phyloP scores from a whole-genome alignment of 495 filamentous ascomycete genomes.

The Neurospora sp. region DNA sequence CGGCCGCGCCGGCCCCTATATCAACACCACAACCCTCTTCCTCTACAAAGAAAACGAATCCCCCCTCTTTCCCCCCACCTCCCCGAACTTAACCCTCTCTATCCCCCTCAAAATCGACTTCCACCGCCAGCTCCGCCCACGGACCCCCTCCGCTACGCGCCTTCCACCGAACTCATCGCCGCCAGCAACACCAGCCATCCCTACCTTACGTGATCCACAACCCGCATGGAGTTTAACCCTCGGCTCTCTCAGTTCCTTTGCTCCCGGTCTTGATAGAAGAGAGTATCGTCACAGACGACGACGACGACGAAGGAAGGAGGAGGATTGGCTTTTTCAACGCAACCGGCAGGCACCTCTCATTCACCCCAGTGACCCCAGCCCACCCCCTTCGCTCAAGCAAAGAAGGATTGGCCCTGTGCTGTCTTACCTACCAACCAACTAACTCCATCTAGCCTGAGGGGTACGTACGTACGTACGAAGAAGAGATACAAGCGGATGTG shows the following conservation, averaged over 20 bases:
- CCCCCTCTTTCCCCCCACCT: not conserved
- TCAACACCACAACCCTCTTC: not conserved
- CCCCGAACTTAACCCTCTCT: constrained; percentile 3
- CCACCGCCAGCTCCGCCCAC: constrained; percentile 5
- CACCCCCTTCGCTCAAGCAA: no score
- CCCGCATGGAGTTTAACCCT: constrained; percentile 18
- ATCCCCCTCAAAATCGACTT: constrained; percentile 11
- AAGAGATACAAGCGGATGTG: no score
- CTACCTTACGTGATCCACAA: constrained; percentile 32
- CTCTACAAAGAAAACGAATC: not conserved
- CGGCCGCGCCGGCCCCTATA: not conserved
- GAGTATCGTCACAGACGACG: no score
- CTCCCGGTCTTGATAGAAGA: constrained; percentile 27
- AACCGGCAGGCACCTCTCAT: no score
- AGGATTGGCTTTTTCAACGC: no score
- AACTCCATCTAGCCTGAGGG: no score
- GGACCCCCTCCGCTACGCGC: constrained; percentile 30
- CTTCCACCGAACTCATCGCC: constrained; percentile 39
- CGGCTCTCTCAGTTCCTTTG: constrained; percentile 3
- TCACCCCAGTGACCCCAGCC: no score
- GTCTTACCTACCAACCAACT: no score
- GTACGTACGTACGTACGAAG: no score
- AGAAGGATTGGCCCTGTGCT: no score
- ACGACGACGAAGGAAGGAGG: no score
- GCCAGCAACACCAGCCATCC: constrained; percentile 21